Base-by-base conservation (phyloP, 805 yeast species). In the Candida verbasci region DNA sequence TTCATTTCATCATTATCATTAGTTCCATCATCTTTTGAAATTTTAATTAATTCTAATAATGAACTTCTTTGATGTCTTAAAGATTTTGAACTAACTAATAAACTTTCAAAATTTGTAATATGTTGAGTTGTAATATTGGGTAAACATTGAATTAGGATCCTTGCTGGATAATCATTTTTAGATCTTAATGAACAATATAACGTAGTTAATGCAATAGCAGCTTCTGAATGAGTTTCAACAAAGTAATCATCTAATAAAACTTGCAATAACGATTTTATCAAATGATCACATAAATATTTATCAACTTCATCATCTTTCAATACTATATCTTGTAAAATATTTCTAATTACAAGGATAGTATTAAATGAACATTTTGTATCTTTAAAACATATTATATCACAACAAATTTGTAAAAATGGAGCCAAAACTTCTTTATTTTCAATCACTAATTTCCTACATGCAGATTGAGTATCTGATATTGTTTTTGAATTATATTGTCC, bases 341-440 rank as follows among this genome's bases (percentile, higher is more conserved):
- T 81, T 42, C 94, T 73, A 40, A 91, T 70, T 21, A 91, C 79
- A 41, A 91, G 62, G 34, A 91, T 82, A 2, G 95, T 85, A 57
- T 93, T 93, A 63, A 85, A 91, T 4, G 95, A 81, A 56, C 97
- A 91, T 52, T 93, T 82, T 23, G 93, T 84, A 54, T 91, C 98
- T 49, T 84, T 86, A 55, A 87, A 84, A 45, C 76, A 71, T 48
- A 91, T 79, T 16, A 91, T 70, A 54, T 86, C 89, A 42, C 82
- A 78, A 44, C 91, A 67, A 24, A 91, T 61, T 39, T 78, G 78
- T 46, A 91, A 60, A 43, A 89, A 79, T 16, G 95, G 88, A 0
- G 86, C 94, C 49, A 91, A 69, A 5, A 86, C 72, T 25, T 68
- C 74, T 40, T 78, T 72, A 50, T 82, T 76, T 29, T 70, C 72